Evolutionary conservation across 164 flowering plant genomes (phyloP).

Genomic region (Vitis riparia): DNA sequence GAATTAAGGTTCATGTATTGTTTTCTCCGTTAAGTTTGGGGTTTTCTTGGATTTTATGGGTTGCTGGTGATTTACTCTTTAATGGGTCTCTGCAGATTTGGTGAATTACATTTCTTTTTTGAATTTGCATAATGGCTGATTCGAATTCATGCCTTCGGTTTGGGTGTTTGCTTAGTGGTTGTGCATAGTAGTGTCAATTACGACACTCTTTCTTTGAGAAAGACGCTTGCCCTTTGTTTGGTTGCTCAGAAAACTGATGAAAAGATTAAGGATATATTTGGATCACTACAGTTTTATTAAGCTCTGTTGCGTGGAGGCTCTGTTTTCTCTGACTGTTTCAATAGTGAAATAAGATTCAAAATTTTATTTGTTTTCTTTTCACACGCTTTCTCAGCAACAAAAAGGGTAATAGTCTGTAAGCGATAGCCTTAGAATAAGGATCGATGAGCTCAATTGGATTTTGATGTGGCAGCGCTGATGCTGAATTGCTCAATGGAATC

Average conservation of each 20-base stretch:
- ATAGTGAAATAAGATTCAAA: too few relatives aligned
- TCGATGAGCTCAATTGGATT: slow-evolving; percentile 16
- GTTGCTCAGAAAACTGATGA: too few relatives aligned
- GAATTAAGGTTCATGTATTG: slow-evolving; percentile 11
- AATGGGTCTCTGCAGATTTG: slow-evolving; percentile 15
- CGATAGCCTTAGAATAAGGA: slow-evolving; percentile 20
- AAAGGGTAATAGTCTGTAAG: slow-evolving; percentile 11
- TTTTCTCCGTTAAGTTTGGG: slow-evolving; percentile 16
- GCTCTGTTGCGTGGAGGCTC: too few relatives aligned
- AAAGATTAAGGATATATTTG: too few relatives aligned
- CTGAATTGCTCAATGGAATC: slow-evolving; percentile 31
- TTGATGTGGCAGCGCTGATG: slow-evolving; percentile 15
- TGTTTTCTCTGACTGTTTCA: too few relatives aligned
- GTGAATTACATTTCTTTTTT: background rate
- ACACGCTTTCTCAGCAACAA: too few relatives aligned
- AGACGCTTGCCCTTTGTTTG: background rate
- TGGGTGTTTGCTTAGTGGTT: too few relatives aligned
- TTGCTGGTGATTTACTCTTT: background rate
- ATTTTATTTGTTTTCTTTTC: too few relatives aligned
- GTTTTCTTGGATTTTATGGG: slow-evolving; percentile 9
- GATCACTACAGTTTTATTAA: too few relatives aligned
- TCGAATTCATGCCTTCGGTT: slow-evolving; percentile 4
- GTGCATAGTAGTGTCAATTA: too few relatives aligned
- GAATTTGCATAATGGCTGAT: slow-evolving; percentile 10
- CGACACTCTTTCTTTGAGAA: background rate